phyloP scores from a whole-genome alignment of 2,329 filamentous ascomycete species.

The Apiospora koreana region DNA sequence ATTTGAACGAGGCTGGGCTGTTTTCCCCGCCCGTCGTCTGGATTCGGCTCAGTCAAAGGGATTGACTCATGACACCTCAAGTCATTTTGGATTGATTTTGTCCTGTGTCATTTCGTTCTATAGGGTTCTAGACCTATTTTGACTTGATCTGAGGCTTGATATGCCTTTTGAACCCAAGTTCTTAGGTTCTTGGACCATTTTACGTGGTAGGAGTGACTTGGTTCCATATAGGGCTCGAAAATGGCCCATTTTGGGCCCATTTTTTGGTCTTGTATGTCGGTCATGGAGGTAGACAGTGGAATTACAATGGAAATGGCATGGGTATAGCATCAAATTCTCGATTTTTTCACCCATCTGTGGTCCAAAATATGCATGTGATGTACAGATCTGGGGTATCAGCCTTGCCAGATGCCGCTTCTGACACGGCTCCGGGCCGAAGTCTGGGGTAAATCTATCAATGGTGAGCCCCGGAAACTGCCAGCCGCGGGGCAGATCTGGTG shows the following conservation, averaged over 20 bases:
- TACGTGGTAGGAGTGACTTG: not conserved
- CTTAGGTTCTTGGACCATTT: not conserved
- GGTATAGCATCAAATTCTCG: not conserved
- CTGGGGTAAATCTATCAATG: conserved; percentile 14
- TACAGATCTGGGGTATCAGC: conserved; percentile 12
- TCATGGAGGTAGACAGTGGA: not conserved
- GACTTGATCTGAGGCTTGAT: not conserved
- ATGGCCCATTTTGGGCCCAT: not conserved
- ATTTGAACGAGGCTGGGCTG: not conserved
- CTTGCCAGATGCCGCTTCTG: not conserved
- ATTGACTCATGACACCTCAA: not conserved
- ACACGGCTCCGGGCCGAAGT: conserved; percentile 8
- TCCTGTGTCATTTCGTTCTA: not conserved
- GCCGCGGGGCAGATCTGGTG: conserved; percentile 9
- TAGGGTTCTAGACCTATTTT: not conserved
- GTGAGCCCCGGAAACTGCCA: conserved; percentile 4
- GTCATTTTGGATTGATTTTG: not conserved
- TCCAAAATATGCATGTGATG: not conserved
- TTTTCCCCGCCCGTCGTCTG: not conserved
- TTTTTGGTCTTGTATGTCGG: not conserved
- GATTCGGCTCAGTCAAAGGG: not conserved
- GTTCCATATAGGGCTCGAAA: not conserved
- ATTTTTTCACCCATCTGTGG: not conserved
- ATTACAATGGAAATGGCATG: not conserved
- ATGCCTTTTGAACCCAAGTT: not conserved